phyloP scores from a whole-genome alignment of 2,329 filamentous ascomycete species.

The Monilinia polystroma region DNA sequence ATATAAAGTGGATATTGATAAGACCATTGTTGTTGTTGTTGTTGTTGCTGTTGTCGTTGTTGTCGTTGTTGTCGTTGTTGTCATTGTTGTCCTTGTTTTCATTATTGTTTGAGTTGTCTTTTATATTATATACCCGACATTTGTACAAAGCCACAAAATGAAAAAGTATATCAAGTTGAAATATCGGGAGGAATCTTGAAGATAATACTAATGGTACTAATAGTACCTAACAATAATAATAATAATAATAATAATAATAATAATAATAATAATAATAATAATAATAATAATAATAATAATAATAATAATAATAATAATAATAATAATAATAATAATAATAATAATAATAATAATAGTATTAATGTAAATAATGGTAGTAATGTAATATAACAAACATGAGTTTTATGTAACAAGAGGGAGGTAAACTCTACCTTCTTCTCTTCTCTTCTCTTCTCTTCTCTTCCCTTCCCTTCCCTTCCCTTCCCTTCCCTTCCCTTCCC shows the following conservation, averaged over 20 bases:
- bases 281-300: too few species aligned
- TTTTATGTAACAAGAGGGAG: too few species aligned
- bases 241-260: not conserved
- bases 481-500: not conserved
- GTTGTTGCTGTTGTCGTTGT: too few species aligned
- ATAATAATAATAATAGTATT: not conserved
- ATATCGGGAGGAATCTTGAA: not conserved
- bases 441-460: not conserved
- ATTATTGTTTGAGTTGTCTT: conserved; percentile 5
- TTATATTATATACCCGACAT: conserved; percentile 6
- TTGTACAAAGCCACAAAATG: not conserved
- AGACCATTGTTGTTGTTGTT: too few species aligned
- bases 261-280: too few species aligned
- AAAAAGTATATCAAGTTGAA: not conserved
- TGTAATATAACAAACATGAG: not conserved
- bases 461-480: not conserved
- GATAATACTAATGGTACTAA: too few species aligned
- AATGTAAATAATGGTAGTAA: too few species aligned
- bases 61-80: not conserved
- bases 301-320: too few species aligned
- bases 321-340: too few species aligned
- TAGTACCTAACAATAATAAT: not conserved
- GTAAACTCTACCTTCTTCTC: not conserved
- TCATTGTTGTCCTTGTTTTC: not conserved
- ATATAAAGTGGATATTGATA: conserved; percentile 14